phyloP scores from a whole-genome alignment of 495 filamentous ascomycete species.

The Chlorociboria aeruginascens region DNA sequence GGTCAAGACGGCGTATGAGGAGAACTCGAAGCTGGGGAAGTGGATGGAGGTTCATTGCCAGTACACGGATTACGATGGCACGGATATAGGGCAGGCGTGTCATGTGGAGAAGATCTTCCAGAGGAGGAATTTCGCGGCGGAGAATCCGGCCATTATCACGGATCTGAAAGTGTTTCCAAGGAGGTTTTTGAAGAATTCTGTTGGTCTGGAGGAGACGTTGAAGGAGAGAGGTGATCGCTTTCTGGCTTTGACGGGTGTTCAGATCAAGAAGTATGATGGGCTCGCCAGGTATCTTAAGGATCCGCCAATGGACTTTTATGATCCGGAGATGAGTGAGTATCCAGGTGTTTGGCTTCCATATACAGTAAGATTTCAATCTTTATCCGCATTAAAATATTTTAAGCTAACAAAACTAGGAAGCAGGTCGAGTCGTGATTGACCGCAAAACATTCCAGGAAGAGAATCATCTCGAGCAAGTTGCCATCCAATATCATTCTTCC shows the following conservation, averaged over 20 bases:
- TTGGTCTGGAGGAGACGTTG: slow-evolving; percentile 11
- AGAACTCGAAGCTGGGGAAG: not conserved
- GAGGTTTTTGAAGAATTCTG: slow-evolving; percentile 18
- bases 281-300: slow-evolving; percentile 15
- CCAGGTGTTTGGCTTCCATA: slow-evolving; percentile 19
- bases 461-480: slow-evolving; percentile 14
- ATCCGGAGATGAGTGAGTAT: slow-evolving; percentile 15
- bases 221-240: slow-evolving; percentile 12
- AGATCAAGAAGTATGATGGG: slow-evolving; percentile 21
- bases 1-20: not conserved
- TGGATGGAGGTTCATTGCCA: not conserved
- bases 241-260: slow-evolving; percentile 12
- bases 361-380: slow-evolving; percentile 7
- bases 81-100: not conserved
- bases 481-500: slow-evolving; percentile 14
- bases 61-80: not conserved
- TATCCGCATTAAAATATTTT: too few species aligned
- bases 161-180: not conserved
- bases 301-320: slow-evolving; percentile 19
- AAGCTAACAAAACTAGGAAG: too few species aligned
- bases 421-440: slow-evolving; percentile 25
- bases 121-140: not conserved
- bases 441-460: slow-evolving; percentile 27
- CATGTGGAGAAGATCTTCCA: not conserved
- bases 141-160: not conserved